Evolutionary conservation across 2,329 filamentous ascomycete genomes (phyloP).

Genomic region (Purpureocillium lavendulum): DNA sequence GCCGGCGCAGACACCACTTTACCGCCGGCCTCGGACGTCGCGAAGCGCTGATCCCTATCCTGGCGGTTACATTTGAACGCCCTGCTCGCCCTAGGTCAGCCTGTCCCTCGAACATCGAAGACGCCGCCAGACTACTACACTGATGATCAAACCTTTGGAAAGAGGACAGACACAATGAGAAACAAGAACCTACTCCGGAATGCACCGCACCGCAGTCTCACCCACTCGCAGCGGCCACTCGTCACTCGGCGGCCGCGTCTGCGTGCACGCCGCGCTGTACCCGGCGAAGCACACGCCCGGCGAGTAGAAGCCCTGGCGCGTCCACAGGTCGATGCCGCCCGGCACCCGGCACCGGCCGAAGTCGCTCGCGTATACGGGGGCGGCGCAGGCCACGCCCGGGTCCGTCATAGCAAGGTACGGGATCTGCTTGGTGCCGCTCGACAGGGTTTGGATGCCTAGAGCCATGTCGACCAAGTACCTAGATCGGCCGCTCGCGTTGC

Average conservation of each 20-base stretch:
- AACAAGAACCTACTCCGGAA: constrained; percentile 16
- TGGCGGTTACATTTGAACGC: constrained; percentile 13
- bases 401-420: constrained; percentile 16
- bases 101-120: too few relatives aligned
- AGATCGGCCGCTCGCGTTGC: too few relatives aligned
- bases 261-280: constrained; percentile 16
- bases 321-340: constrained; percentile 15
- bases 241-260: constrained; percentile 9
- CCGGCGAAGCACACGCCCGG: constrained; percentile 20
- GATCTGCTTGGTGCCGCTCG: constrained; percentile 7
- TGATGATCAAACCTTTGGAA: too few relatives aligned
- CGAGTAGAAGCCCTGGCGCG: constrained; percentile 18
- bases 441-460: constrained; percentile 8
- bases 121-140: too few relatives aligned
- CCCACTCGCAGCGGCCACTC: constrained; percentile 12
- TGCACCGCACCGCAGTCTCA: constrained; percentile 19
- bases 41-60: constrained; percentile 13
- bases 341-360: constrained; percentile 14
- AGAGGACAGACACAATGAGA: too few relatives aligned
- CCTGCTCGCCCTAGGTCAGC: constrained; percentile 1
- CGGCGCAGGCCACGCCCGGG: constrained; percentile 10
- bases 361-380: constrained; percentile 12
- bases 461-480: not conserved
- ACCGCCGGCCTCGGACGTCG: constrained; percentile 10
- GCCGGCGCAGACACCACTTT: constrained; percentile 17